Conservation (phyloP, 1,139 yeast genomes). For the Pneumocystis canis region DNA sequence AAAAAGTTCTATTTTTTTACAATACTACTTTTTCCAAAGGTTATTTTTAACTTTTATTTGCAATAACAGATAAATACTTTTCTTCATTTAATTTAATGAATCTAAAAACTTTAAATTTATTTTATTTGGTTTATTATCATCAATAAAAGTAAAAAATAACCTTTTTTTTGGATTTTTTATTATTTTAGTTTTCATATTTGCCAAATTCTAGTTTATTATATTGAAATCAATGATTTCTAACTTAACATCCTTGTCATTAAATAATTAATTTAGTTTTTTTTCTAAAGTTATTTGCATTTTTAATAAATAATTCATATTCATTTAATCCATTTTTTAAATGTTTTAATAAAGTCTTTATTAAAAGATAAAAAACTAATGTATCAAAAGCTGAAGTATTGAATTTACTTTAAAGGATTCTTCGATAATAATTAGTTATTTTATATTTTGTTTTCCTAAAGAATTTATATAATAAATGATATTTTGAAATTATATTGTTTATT, state of each 20-base stretch:
- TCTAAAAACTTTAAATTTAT: not conserved
- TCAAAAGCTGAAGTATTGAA: conserved; percentile 67
- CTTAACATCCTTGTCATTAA: conserved; percentile 32
- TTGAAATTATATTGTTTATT: conserved; percentile 12
- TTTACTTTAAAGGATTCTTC: conserved; percentile 16
- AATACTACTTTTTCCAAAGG: no score
- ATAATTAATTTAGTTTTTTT: conserved; percentile 54
- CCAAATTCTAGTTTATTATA: conserved; percentile 53
- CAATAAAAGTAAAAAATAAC: not conserved
- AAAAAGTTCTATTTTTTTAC: no score
- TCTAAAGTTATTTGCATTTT: conserved; percentile 67
- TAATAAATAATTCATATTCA: conserved; percentile 76
- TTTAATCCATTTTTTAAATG: conserved; percentile 60
- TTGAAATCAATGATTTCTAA: conserved; percentile 82
- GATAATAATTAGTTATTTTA: conserved; percentile 15
- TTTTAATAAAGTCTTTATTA: conserved; percentile 48
- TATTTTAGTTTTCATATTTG: not conserved
- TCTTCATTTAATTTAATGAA: not conserved
- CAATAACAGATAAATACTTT: not conserved
- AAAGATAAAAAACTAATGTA: conserved; percentile 66
- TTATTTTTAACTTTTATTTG: not conserved
- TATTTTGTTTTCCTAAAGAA: conserved; percentile 25
- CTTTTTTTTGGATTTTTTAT: not conserved
- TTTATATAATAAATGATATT: conserved; percentile 30
- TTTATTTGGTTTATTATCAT: not conserved